Conservation (phyloP, 2,329 filamentous ascomycete species). For the Arthrobotrys musiformis region DNA sequence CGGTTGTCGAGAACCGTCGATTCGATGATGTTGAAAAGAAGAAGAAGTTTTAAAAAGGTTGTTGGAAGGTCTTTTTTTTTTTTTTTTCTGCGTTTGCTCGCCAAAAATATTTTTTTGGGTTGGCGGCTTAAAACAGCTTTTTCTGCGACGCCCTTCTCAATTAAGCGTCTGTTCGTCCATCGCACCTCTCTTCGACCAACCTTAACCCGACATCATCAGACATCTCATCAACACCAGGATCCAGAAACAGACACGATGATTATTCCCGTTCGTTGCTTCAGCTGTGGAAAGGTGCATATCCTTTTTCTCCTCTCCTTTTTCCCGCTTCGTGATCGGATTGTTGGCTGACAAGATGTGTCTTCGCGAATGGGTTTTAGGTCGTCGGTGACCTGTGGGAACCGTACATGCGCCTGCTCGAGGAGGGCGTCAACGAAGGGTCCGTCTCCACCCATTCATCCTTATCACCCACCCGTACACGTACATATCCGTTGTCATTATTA, state of each 20-base stretch:
- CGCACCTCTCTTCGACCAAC: background rate
- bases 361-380: constrained; percentile 71
- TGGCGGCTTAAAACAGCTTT: constrained; percentile 44
- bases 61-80: constrained; percentile 38
- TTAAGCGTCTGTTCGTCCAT: background rate
- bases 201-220: background rate
- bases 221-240: background rate
- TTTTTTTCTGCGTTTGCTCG: constrained; percentile 28
- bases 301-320: constrained; percentile 10
- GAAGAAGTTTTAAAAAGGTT: constrained; percentile 13
- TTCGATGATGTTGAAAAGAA: constrained; percentile 4
- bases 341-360: constrained; percentile 24
- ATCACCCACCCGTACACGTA: background rate
- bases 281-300: constrained; percentile 91
- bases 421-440: constrained; percentile 78
- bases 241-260: constrained; percentile 76
- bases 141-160: background rate
- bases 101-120: constrained; percentile 30
- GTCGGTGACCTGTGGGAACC: constrained; percentile 97
- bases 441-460: constrained; percentile 60
- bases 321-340: background rate
- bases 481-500: background rate
- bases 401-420: constrained; percentile 83
- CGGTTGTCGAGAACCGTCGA: constrained; percentile 28
- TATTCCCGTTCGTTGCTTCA: constrained; percentile 98